Evolutionary conservation across 345 rosid genomes (phyloP).

Genomic region (Luvunga scandens): DNA sequence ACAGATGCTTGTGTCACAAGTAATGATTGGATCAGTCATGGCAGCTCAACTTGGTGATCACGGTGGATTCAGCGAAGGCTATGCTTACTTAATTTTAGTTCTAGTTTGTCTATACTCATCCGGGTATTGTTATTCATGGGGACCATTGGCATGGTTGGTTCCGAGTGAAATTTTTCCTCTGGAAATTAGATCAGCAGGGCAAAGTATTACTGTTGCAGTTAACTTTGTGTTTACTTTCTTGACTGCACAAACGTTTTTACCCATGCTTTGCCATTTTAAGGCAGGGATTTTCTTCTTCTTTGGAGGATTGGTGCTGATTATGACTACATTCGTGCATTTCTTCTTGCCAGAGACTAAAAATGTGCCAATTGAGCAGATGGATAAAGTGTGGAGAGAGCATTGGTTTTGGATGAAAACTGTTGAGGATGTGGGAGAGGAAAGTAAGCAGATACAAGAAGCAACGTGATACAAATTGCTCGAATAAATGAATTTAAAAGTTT

Average conservation of each 20-base stretch:
- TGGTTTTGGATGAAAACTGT: background rate
- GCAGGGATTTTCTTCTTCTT: constrained; percentile 53
- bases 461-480: background rate
- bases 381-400: background rate
- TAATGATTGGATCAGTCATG: background rate
- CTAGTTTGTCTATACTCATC: constrained; percentile 43
- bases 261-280: constrained; percentile 51
- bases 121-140: constrained; percentile 52
- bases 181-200: constrained; percentile 51
- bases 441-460: too few species aligned
- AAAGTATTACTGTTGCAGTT: constrained; percentile 3
- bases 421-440: too few species aligned
- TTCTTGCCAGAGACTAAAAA: constrained; percentile 33
- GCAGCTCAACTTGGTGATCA: background rate
- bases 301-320: constrained; percentile 35
- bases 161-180: too few species aligned
- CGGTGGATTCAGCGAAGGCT: background rate
- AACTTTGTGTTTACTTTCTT: background rate
- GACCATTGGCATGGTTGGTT: too few species aligned
- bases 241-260: constrained; percentile 57
- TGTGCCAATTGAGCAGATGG: background rate
- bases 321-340: constrained; percentile 39
- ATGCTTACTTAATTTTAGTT: background rate
- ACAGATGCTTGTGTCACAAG: constrained; percentile 3
- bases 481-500: too few species aligned